Base-by-base conservation (phyloP, 176 grass and related monocot genomes). In the Aegilops bicornis region DNA sequence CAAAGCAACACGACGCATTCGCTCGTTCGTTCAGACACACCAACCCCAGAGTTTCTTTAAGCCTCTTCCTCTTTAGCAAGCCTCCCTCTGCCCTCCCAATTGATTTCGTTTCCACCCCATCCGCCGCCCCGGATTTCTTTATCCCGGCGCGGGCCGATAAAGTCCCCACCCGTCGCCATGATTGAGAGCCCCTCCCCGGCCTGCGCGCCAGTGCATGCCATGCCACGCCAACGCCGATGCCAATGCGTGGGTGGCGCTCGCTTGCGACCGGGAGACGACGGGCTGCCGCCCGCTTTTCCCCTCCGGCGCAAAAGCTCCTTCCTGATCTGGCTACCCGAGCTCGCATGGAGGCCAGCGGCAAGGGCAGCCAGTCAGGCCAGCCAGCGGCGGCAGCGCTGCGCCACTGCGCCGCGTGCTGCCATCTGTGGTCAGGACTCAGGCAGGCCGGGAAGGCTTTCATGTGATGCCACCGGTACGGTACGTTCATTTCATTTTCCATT, bases 51-150 rank as follows among this genome's bases (percentile, higher is more conserved):
- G 12, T 40, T 40, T 70, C 67, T 78, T 68, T 61, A 39, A 43
- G 3, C 42, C 69, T 35, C n/a, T n/a, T n/a, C n/a, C n/a, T 27
- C 19, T 82, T 54, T 19, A 19, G 2, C 50, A 54, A 54, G 50
- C 16, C 48, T 52, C 17, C 48, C 15, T 17, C 48, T 15, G 4
- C 1, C 17, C 56, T 15, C 29, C 15, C 81, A 69, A 80, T 87
- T 91, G 81, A 91, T 91, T 91, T 91, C 62, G 60, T 64, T 84
- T 91, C 76, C 85, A n/a, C 84, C 81, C 89, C 85, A 87, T 87
- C 62, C 22, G 16, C 71, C 50, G 16, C 71, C 50, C 17, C 3
- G 14, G 7, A 4, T 64, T 83, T 83, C 79, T 65, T 36, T 52
- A 25, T 17, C 16, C 61, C 47, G 76, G 35, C 35, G 1, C 16